These are phyloP conservation scores for Polychytrium aggregatum DNA, from an alignment of 192 early-diverging fungal genomes.

Conservation along the genomic window DNA sequence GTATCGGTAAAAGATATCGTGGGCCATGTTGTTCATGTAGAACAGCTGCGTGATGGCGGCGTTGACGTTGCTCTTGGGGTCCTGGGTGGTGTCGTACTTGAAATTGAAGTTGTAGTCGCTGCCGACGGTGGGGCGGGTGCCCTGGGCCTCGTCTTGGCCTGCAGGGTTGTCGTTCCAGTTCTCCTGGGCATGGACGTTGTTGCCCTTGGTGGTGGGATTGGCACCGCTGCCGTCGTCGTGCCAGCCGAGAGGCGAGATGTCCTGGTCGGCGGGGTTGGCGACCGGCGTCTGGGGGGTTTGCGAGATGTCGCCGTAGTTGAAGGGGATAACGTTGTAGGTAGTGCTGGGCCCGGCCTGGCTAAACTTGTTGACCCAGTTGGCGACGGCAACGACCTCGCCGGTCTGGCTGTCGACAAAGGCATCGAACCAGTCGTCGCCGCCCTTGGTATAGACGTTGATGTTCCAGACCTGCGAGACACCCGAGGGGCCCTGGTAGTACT, in stretches of 20 bases:
- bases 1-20: conserved; percentile 81
- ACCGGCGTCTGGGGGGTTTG: too few species aligned
- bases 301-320: too few species aligned
- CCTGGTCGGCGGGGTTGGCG: conserved; percentile 39
- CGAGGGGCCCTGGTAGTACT: too few species aligned
- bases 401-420: conserved; percentile 54
- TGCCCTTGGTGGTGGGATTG: conserved; percentile 27
- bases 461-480: too few species aligned
- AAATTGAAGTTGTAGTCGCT: conserved; percentile 5
- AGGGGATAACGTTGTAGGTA: too few species aligned
- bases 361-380: too few species aligned
- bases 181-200: conserved; percentile 65
- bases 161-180: conserved; percentile 71
- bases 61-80: conserved; percentile 6
- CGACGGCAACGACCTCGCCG: too few species aligned
- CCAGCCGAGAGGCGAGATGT: conserved; percentile 61
- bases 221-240: conserved; percentile 38
- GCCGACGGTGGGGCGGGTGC: conserved; percentile 39
- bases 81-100: conserved; percentile 7
- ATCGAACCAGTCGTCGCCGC: too few species aligned
- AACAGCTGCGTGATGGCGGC: conserved; percentile 46
- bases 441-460: too few species aligned
- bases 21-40: conserved; percentile 84
- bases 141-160: too few species aligned
- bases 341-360: too few species aligned